Evolutionary conservation across 768 basidiomycete species (phyloP).

Genomic region (Amanita jacksonii): DNA sequence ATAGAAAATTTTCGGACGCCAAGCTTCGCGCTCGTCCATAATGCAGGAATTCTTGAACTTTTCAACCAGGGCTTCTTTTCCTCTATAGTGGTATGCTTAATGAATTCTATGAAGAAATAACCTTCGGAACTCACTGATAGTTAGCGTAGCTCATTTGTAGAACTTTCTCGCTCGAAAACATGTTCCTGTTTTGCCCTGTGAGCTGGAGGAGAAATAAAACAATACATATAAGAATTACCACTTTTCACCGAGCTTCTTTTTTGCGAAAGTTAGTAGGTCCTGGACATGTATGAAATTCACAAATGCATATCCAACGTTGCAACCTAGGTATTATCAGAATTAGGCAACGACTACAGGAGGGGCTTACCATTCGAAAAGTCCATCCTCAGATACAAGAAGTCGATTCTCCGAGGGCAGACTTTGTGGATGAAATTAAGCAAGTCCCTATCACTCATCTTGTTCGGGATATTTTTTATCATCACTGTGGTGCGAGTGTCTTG

Average conservation of each 20-base stretch:
- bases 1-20: slow-evolving; percentile 81
- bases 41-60: slow-evolving; percentile 89
- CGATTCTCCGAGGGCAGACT: slow-evolving; percentile 68
- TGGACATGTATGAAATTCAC: slow-evolving; percentile 81
- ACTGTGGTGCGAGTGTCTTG: slow-evolving; percentile 75
- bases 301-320: slow-evolving; percentile 78
- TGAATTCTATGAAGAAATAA: background rate
- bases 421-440: slow-evolving; percentile 56
- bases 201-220: slow-evolving; percentile 11
- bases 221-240: slow-evolving; percentile 43
- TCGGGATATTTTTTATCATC: slow-evolving; percentile 90
- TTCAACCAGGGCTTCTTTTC: slow-evolving; percentile 83
- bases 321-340: slow-evolving; percentile 31
- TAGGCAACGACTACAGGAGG: slow-evolving; percentile 5
- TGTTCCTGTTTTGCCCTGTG: slow-evolving; percentile 47
- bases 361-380: slow-evolving; percentile 67
- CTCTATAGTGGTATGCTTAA: slow-evolving; percentile 32
- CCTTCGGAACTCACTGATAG: slow-evolving; percentile 57
- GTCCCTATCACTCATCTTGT: slow-evolving; percentile 80
- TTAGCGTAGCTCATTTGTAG: slow-evolving; percentile 90
- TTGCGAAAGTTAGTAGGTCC: slow-evolving; percentile 70
- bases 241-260: slow-evolving; percentile 64
- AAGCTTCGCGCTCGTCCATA: slow-evolving; percentile 78
- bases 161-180: slow-evolving; percentile 87
- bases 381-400: slow-evolving; percentile 85